These are phyloP conservation scores for Clonostachys rhizophaga DNA, from an alignment of 2,329 filamentous ascomycete species.

Conservation along the genomic window DNA sequence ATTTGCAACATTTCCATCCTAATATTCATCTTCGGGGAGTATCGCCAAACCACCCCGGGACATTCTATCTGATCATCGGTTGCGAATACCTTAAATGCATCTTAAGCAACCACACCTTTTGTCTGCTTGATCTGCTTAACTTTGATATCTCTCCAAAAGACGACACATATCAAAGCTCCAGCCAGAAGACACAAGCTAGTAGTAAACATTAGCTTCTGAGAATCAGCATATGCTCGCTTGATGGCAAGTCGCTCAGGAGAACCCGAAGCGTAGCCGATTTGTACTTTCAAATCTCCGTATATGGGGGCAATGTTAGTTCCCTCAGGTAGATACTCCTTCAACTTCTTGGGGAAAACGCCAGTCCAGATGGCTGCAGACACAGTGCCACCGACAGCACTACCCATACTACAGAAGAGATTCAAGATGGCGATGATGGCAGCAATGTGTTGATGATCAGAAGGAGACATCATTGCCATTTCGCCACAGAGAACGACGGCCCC, in stretches of 20 bases:
- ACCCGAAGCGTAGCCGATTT: constrained; percentile 47
- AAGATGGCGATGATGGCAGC: constrained; percentile 58
- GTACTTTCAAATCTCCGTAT: constrained; percentile 46
- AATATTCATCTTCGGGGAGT: too few species aligned
- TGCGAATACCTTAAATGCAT: too few species aligned
- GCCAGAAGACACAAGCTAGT: constrained; percentile 38
- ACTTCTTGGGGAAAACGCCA: constrained; percentile 46
- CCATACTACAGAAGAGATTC: constrained; percentile 55
- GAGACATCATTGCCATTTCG: constrained; percentile 58
- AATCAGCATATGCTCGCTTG: constrained; percentile 52
- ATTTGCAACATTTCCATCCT: too few species aligned
- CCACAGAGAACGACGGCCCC: constrained; percentile 55
- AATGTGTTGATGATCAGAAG: constrained; percentile 55
- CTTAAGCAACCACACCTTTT: constrained; percentile 29
- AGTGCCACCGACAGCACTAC: constrained; percentile 53
- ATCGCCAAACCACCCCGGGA: too few species aligned
- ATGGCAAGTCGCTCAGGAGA: constrained; percentile 49
- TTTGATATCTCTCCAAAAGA: constrained; percentile 46
- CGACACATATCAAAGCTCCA: constrained; percentile 22
- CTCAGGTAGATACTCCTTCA: constrained; percentile 42
- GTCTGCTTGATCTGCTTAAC: constrained; percentile 37
- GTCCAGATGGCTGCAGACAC: constrained; percentile 64
- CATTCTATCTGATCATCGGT: too few species aligned
- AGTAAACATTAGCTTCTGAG: constrained; percentile 47
- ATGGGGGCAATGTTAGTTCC: constrained; percentile 24